Base-by-base conservation (phyloP, 2,329 filamentous ascomycete species). In the Byssoonygena ceratinophila region DNA sequence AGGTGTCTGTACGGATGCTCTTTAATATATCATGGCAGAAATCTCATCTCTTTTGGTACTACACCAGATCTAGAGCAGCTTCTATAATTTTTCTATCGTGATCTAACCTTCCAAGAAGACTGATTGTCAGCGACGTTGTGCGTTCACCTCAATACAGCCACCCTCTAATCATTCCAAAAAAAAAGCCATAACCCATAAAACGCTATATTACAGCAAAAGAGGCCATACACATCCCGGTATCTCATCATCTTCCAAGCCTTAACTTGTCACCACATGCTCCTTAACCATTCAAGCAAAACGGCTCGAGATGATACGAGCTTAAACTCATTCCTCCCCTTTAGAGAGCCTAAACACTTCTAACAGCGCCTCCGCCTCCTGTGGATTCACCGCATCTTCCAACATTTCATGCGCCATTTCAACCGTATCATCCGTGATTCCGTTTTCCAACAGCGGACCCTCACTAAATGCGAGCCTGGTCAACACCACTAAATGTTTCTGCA, bases 381-480 rank as follows among this genome's bases (percentile, higher is more conserved):
- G 84, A 50, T 86, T 92, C 20, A 95, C 80, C 1, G 82, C 80
- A 55, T 87, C 74, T 64, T 95, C 88, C 36, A 97, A 68, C 57
- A 98, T 73, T 62, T 85, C 81, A 60, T 91, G 83, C 2, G 92
- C 91, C 67, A 84, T 82, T 57, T 91, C 86, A 1, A 84, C 80
- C 0, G 88, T 87, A 57, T 87, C 86, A 25, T 84, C 79, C 32
- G 85, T 84, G 50, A 94, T 84, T 0, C 83, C 83, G 1, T 76
- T 74, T 67, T 96, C 89, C 25, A 94, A 75, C 9, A 92, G 78
- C 7, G 86, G 68, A 27, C 87, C 84, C 56, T 94, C 87, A 4
- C 81, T 83, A 65, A 95, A 96, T 0, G 87, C 88, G n/a, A 97
- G 71, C 39, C 91, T 73, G 0, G 87, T 89, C 41, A 98, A 72